phyloP scores from a whole-genome alignment of 805 yeast species.

The Barnettozyma pratensis region DNA sequence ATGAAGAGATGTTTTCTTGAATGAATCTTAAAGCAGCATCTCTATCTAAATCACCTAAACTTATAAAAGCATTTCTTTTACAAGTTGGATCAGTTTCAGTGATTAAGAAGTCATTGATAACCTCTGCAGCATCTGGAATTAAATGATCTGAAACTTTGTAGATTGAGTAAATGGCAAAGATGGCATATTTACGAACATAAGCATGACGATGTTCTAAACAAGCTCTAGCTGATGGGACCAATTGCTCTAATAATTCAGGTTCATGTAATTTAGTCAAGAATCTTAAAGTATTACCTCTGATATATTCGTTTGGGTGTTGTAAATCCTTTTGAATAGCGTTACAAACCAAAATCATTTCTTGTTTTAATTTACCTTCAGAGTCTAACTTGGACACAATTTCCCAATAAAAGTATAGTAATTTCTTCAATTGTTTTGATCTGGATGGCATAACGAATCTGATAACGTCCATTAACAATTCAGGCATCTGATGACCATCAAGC shows the following conservation, averaged over 20 bases:
- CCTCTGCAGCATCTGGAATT: slow-evolving; percentile 92
- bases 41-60: slow-evolving; percentile 76
- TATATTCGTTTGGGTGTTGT: slow-evolving; percentile 96
- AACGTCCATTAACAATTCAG: slow-evolving; percentile 91
- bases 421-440: slow-evolving; percentile 83
- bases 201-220: slow-evolving; percentile 97
- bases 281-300: slow-evolving; percentile 92
- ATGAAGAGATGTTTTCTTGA: slow-evolving; percentile 57
- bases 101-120: slow-evolving; percentile 64
- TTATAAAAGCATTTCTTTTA: slow-evolving; percentile 91
- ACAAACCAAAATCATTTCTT: slow-evolving; percentile 97
- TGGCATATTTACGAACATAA: slow-evolving; percentile 95
- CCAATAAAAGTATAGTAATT: slow-evolving; percentile 92
- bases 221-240: slow-evolving; percentile 86
- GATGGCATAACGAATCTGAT: slow-evolving; percentile 98
- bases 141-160: slow-evolving; percentile 79
- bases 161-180: slow-evolving; percentile 81
- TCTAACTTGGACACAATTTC: slow-evolving; percentile 94
- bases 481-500: slow-evolving; percentile 90
- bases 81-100: slow-evolving; percentile 91
- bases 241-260: slow-evolving; percentile 89
- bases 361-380: slow-evolving; percentile 84
- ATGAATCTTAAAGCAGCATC: slow-evolving; percentile 80
- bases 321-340: slow-evolving; percentile 96
- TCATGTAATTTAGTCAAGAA: slow-evolving; percentile 87